Percentiles rank a stretch among this genome's conserved stretches.
phyloP scores from a whole-genome alignment of 345 rosid genomes.

The Eucalyptus polybractea region DNA sequence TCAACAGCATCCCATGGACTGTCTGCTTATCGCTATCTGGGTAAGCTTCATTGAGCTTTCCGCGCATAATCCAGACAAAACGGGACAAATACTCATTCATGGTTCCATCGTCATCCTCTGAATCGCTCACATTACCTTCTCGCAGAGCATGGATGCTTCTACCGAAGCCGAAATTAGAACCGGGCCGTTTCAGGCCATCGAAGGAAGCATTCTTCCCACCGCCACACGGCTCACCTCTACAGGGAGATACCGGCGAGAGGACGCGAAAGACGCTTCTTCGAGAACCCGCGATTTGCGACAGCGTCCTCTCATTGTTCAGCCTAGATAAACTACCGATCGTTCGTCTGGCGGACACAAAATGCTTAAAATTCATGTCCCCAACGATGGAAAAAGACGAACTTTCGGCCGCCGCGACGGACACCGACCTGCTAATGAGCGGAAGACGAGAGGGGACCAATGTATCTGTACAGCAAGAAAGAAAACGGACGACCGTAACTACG shows the following conservation, averaged over 20 bases:
- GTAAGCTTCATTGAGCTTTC: constrained; percentile 49
- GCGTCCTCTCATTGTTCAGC: not conserved
- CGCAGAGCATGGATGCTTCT: constrained; percentile 28
- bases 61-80: constrained; percentile 74
- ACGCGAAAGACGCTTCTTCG: constrained; percentile 7
- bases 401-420: constrained; percentile 6
- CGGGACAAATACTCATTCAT: constrained; percentile 72
- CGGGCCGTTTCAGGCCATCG: not conserved
- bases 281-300: not conserved
- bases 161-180: not conserved
- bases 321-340: constrained; percentile 14
- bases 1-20: constrained; percentile 60
- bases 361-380: constrained; percentile 26
- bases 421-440: not conserved
- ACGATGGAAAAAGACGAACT: not conserved
- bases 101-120: constrained; percentile 27
- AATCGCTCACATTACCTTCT: constrained; percentile 8
- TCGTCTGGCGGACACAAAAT: constrained; percentile 10
- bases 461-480: constrained; percentile 23
- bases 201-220: not conserved
- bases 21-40: constrained; percentile 47
- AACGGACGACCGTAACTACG: not conserved
- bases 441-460: not conserved
- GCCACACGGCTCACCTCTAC: not conserved
- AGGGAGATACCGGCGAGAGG: constrained; percentile 2